These are phyloP conservation scores for Croton laevigatus DNA, from an alignment of 441 rosid species.

Conservation along the genomic window DNA sequence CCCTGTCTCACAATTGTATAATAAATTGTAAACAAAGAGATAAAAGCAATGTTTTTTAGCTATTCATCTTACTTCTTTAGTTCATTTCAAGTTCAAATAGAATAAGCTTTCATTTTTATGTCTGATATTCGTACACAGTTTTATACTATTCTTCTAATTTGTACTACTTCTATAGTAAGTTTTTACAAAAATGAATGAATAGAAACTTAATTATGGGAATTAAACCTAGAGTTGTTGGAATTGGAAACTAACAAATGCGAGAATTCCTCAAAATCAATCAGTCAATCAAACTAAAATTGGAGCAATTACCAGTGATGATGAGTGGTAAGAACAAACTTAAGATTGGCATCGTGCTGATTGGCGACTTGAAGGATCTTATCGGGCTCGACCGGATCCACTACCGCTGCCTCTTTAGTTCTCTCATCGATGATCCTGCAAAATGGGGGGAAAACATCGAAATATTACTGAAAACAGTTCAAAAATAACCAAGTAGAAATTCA, in stretches of 20 bases:
- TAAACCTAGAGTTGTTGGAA: too few relatives aligned
- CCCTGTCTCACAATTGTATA: conserved; percentile 41
- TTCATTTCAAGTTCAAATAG: too few relatives aligned
- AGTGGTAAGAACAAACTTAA: conserved; percentile 83
- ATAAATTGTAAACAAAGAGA: not conserved
- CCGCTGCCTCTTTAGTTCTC: conserved; percentile 77
- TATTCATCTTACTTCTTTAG: too few relatives aligned
- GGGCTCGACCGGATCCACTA: conserved; percentile 91
- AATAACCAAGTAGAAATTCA: not conserved
- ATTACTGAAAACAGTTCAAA: not conserved
- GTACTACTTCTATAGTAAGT: too few relatives aligned
- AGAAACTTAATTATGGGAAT: too few relatives aligned
- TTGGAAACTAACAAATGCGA: not conserved
- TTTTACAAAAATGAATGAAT: too few relatives aligned
- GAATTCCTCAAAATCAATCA: not conserved
- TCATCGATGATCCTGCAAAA: conserved; percentile 67
- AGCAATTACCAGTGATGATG: conserved; percentile 74
- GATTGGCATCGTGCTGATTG: conserved; percentile 40
- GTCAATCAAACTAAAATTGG: not conserved
- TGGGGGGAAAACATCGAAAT: too few relatives aligned
- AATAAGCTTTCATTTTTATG: too few relatives aligned
- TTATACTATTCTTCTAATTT: too few relatives aligned
- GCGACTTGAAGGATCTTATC: conserved; percentile 58
- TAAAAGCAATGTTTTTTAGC: too few relatives aligned
- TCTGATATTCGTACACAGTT: too few relatives aligned